phyloP scores from a whole-genome alignment of 345 rosid species.

The Sisymbrium irio region DNA sequence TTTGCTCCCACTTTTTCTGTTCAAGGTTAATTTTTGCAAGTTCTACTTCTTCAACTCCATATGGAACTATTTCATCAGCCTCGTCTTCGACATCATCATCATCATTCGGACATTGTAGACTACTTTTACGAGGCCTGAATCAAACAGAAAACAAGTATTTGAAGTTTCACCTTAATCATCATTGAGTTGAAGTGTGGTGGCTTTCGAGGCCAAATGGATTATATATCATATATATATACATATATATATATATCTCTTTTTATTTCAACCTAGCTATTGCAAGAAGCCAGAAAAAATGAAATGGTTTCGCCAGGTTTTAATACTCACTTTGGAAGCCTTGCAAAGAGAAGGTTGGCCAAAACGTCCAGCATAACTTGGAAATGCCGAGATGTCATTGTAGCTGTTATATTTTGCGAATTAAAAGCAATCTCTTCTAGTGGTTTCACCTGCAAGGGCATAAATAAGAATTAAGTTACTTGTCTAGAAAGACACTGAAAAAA shows the following conservation, averaged over 20 bases:
- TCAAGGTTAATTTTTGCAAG: slow-evolving; percentile 84
- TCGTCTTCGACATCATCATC: slow-evolving; percentile 59
- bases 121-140: slow-evolving; percentile 85
- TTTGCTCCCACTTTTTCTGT: slow-evolving; percentile 64
- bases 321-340: slow-evolving; percentile 90
- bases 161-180: neutral
- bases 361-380: slow-evolving; percentile 95
- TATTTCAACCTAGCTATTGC: neutral
- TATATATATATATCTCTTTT: no score
- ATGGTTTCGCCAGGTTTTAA: neutral
- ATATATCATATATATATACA: no score
- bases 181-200: neutral
- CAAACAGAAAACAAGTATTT: neutral
- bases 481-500: neutral
- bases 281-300: neutral
- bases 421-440: slow-evolving; percentile 89
- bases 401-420: slow-evolving; percentile 73
- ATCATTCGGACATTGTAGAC: slow-evolving; percentile 77
- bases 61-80: slow-evolving; percentile 67
- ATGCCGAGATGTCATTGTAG: slow-evolving; percentile 95
- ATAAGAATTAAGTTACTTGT: neutral
- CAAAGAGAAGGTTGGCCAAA: slow-evolving; percentile 92
- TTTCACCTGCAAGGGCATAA: slow-evolving; percentile 58
- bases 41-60: slow-evolving; percentile 94
- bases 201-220: neutral